phyloP scores from a whole-genome alignment of 495 filamentous ascomycete genomes.

The Trichoderma gamsii region DNA sequence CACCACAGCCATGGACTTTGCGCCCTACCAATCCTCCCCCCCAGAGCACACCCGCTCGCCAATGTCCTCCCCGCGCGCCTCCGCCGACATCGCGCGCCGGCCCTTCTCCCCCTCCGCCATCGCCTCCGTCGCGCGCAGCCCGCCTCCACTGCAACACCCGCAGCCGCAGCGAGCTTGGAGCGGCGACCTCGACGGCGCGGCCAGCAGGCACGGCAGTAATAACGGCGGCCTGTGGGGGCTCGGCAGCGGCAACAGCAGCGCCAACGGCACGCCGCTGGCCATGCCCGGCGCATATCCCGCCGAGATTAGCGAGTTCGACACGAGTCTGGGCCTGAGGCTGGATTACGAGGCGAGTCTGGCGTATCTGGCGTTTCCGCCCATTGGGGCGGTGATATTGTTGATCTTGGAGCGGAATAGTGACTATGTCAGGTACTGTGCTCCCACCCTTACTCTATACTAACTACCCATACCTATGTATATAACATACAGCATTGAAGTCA shows the following conservation, averaged over 20 bases:
- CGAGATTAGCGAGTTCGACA: slow-evolving; percentile 58
- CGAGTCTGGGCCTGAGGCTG: slow-evolving; percentile 59
- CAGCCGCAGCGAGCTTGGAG: slow-evolving; percentile 46
- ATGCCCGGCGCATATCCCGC: slow-evolving; percentile 31
- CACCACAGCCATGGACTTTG: slow-evolving; percentile 71
- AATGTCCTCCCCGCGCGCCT: slow-evolving; percentile 48
- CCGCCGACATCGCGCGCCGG: slow-evolving; percentile 34
- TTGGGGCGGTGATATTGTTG: slow-evolving; percentile 77
- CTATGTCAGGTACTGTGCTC: slow-evolving; percentile 72
- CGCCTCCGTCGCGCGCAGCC: slow-evolving; percentile 33
- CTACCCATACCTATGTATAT: no score
- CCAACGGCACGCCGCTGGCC: neutral
- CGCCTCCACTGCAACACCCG: slow-evolving; percentile 45
- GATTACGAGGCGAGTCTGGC: slow-evolving; percentile 87
- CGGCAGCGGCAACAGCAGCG: slow-evolving; percentile 15
- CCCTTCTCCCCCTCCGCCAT: slow-evolving; percentile 41
- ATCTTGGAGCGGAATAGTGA: slow-evolving; percentile 90
- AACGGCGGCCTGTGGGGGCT: slow-evolving; percentile 22
- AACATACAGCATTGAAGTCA: neutral
- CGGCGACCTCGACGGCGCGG: slow-evolving; percentile 11
- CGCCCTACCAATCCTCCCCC: slow-evolving; percentile 85
- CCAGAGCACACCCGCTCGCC: slow-evolving; percentile 73
- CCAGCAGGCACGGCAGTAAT: neutral
- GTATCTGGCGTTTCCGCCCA: slow-evolving; percentile 80
- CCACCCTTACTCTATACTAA: neutral